Evolutionary conservation across 768 basidiomycete genomes (phyloP).

Genomic region (Rhodotorula toruloides): DNA sequence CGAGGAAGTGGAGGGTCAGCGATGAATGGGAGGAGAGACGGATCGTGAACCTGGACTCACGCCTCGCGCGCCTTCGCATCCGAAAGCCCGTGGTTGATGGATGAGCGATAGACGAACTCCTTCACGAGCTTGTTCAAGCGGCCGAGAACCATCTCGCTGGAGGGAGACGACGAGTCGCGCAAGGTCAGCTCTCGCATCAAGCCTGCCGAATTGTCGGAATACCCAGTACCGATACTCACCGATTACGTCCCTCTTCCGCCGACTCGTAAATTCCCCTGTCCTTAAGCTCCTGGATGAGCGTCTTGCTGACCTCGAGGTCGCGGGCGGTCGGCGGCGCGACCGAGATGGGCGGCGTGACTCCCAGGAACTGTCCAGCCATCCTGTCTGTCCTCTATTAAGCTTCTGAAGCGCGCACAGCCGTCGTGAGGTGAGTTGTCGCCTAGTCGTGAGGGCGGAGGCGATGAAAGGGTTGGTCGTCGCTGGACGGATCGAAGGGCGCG

Average conservation of each 20-base stretch:
- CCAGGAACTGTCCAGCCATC: no score
- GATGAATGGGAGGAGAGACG: neutral
- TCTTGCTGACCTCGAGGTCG: conserved; percentile 64
- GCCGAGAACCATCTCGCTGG: conserved; percentile 86
- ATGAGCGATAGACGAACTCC: conserved; percentile 81
- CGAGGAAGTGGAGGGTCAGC: neutral
- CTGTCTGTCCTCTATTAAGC: no score
- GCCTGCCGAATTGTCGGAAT: neutral
- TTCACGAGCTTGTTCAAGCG: conserved; percentile 83
- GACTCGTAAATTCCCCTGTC: conserved; percentile 81
- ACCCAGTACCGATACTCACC: conserved; percentile 56
- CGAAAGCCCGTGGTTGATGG: conserved; percentile 72
- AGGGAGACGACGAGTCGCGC: neutral
- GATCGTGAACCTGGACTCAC: neutral
- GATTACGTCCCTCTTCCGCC: conserved; percentile 76
- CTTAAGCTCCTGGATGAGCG: conserved; percentile 84
- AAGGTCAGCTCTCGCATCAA: neutral
- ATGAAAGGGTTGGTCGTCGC: neutral
- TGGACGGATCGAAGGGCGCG: no score
- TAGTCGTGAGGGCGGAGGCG: neutral
- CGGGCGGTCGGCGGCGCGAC: conserved; percentile 29
- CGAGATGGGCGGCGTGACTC: conserved; percentile 61
- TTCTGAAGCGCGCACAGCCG: neutral
- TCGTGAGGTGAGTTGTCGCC: neutral
- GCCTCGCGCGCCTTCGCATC: conserved; percentile 81